A percentile compares a stretch with the other conserved stretches of the same genome.
These are phyloP conservation scores for Ceratocystis variospora DNA, from an alignment of 2,329 filamentous ascomycete genomes.

Conservation along the genomic window DNA sequence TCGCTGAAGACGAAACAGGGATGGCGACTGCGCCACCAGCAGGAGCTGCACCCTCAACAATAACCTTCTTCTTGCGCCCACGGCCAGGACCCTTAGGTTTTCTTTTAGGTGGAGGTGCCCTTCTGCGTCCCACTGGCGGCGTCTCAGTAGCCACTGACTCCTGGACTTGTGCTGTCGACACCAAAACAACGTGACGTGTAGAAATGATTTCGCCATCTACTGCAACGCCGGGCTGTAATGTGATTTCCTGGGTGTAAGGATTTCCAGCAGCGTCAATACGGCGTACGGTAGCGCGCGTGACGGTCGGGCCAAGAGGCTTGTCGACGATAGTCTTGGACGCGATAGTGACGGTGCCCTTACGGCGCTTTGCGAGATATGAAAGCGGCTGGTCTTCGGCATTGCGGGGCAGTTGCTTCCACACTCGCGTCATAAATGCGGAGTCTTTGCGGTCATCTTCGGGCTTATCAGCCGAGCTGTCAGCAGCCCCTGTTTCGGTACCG, in stretches of 20 bases:
- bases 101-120: constrained; percentile 63
- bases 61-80: constrained; percentile 67
- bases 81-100: constrained; percentile 57
- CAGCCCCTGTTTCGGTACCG: constrained; percentile 37
- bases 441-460: constrained; percentile 47
- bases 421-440: constrained; percentile 41
- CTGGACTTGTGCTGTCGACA: constrained; percentile 43
- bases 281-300: constrained; percentile 69
- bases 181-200: constrained; percentile 38
- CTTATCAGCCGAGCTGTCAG: constrained; percentile 42
- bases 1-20: constrained; percentile 22
- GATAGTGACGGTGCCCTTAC: constrained; percentile 46
- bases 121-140: constrained; percentile 38
- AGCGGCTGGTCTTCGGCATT: constrained; percentile 40
- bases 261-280: constrained; percentile 67
- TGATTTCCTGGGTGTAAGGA: constrained; percentile 69
- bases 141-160: constrained; percentile 34
- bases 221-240: constrained; percentile 62
- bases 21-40: constrained; percentile 25
- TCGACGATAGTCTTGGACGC: constrained; percentile 39
- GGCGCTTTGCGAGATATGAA: constrained; percentile 46
- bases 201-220: constrained; percentile 71
- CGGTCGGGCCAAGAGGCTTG: constrained; percentile 36
- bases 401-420: constrained; percentile 49
- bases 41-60: constrained; percentile 26